Conservation (phyloP, 441 rosid species). For the Sinapis alba region DNA sequence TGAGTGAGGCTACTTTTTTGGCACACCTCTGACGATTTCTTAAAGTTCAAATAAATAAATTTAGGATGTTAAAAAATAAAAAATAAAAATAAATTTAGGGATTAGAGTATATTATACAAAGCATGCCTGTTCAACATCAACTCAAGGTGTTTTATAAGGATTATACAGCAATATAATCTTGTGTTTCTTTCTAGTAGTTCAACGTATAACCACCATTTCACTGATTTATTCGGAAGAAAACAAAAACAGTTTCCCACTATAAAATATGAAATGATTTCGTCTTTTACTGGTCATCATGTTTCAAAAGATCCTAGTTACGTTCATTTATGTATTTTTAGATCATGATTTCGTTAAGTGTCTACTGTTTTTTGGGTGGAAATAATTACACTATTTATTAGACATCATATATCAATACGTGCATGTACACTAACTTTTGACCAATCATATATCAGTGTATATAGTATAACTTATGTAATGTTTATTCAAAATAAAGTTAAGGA, state of each 20-base stretch:
- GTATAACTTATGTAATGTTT: not conserved
- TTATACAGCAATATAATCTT: not conserved
- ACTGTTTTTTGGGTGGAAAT: not conserved
- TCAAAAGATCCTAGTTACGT: not conserved
- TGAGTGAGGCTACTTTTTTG: not conserved
- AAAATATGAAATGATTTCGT: not conserved
- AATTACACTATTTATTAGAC: not conserved
- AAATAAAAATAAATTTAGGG: not conserved
- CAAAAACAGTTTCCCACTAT: not conserved
- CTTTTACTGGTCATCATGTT: constrained; percentile 4
- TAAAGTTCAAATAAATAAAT: not conserved
- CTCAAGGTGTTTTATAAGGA: not conserved
- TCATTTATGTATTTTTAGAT: not conserved
- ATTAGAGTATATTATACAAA: not conserved
- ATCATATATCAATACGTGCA: not conserved
- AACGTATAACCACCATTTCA: not conserved
- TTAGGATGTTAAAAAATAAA: no score
- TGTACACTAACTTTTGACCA: not conserved
- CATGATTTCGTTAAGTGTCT: not conserved
- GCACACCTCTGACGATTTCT: not conserved
- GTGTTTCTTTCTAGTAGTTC: not conserved
- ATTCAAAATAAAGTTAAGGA: not conserved
- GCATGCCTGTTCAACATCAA: not conserved
- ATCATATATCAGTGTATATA: not conserved
- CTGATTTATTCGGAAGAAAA: not conserved